Percentiles rank a stretch among this genome's conserved stretches.
These are phyloP conservation scores for Saccharomycopsis microspora DNA, from an alignment of 805 yeast species.

Conservation along the genomic window DNA sequence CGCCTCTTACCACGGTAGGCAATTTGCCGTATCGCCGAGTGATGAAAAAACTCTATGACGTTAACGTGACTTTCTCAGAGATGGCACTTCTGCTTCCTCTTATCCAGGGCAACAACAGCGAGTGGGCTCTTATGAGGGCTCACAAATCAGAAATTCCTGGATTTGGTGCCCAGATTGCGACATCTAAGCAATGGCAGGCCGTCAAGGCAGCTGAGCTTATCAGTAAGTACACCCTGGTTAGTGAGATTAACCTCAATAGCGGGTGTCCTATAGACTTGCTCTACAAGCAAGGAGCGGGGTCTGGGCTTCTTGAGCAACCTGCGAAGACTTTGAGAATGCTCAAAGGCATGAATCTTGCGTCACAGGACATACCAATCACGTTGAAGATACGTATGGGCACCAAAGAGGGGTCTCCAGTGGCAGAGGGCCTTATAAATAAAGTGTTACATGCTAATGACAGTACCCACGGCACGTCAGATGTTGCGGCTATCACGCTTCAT, in stretches of 20 bases:
- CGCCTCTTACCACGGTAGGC: conserved; percentile 97
- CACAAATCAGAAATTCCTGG: conserved; percentile 75
- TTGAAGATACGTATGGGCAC: conserved; percentile 91
- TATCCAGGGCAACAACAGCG: conserved; percentile 82
- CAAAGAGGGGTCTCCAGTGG: conserved; percentile 76
- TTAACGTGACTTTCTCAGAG: conserved; percentile 88
- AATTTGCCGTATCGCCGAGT: conserved; percentile 90
- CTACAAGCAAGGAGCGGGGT: conserved; percentile 93
- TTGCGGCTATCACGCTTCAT: conserved; percentile 85
- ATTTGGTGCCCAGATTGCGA: conserved; percentile 89
- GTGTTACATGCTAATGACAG: conserved; percentile 42
- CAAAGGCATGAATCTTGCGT: conserved; percentile 78
- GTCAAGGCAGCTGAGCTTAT: conserved; percentile 83
- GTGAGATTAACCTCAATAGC: conserved; percentile 83
- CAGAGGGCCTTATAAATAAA: conserved; percentile 62
- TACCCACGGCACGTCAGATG: conserved; percentile 36
- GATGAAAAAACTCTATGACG: conserved; percentile 73
- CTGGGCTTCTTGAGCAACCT: conserved; percentile 85
- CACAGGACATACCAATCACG: conserved; percentile 87
- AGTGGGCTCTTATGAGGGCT: conserved; percentile 95
- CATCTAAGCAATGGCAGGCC: conserved; percentile 88
- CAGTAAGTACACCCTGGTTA: conserved; percentile 44
- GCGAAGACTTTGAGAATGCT: conserved; percentile 67
- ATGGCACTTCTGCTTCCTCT: conserved; percentile 88
- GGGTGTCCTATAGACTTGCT: conserved; percentile 97